Evolutionary conservation across 2,329 filamentous ascomycete genomes (phyloP), one percentile per base, ranked within the genome.

Genomic region (Phaeosphaeria sp.): DNA sequence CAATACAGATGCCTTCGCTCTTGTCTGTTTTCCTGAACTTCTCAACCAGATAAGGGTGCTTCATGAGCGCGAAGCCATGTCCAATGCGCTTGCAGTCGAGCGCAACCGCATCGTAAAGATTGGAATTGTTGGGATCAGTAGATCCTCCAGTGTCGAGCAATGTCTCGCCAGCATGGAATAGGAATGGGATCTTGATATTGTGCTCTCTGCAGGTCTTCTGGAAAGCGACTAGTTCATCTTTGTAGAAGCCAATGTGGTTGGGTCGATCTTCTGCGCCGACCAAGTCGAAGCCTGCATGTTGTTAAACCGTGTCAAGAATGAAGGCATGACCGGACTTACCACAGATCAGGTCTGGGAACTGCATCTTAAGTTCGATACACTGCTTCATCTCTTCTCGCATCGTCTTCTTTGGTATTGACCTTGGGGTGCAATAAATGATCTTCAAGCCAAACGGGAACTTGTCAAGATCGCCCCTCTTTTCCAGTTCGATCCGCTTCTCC

Each of bases 81-180:
- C 90, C 90, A 50, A 93, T 90, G 15, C 90, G 87, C 76, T 87
- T 89, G 1, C 89, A 82, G 15, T 84, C 81, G 2, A 92, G 80
- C 1, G 89, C 76, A 1, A 91, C 81, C 3, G 90, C 88, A 61
- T 91, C 89, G 49, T 88, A 81, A 0, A 93, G 78, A 69, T 92
- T 93, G 18, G 84, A 87, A 18, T 82, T 80, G 11, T 63, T 58
- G 0, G 80, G 78, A 61, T 92, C 87, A 1, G 83, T 82, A 5
- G 87, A 84, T 22, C 82, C 83, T 39, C 89, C 89, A 8, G 84
- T 82, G 27, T 91, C 87, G 1, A 82, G 69, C 4, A 91, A 80
- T 1, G 90, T 91, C 77, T 93, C 90, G 22, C 90, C 90, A 62
- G 90, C 91, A 76, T 93, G 90, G 68, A 92, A 91, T 40, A 92